Evolutionary conservation across 2,329 filamentous ascomycete genomes (phyloP), one percentile per base, ranked within the genome.

Genomic region (Thermothelomyces thermophilus): DNA sequence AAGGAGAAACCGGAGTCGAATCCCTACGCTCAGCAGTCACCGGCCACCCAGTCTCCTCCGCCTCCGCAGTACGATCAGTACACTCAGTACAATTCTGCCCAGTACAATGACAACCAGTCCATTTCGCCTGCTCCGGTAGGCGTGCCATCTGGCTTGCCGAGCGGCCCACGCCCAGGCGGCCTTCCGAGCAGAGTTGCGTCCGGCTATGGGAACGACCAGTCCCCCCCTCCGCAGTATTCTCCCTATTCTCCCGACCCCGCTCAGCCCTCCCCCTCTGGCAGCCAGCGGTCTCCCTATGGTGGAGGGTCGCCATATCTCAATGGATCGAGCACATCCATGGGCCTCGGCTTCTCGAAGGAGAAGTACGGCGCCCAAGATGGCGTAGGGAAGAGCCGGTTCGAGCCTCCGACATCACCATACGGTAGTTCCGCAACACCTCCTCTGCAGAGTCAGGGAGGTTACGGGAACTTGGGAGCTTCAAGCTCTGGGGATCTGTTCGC

Each of bases 391-490:
- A 74, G 79, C 22, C 73, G 71, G 55, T 79, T 76, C 58, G 78
- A 76, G 2, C 73, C 68, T 28, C 59, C 63, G 19, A 53, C 62
- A 17, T 60, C 61, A 17, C 61, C 62, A 5, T 62, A 64, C 48
- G 58, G 57, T 11, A 62, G 55, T 54, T 64, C 26, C 63, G 63
- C 34, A 62, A 67, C 51, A 66, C 70, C 58, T 19, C 19, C 54
- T 33, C 43, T 52, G n/a, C 52, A 56, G 17, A 42, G 77, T 11
- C 72, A 75, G 10, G 77, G 78, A 41, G 80, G 80, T 24, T 84
- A 84, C 55, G 81, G 82, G 31, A 79, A 79, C 6, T 67, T 84
- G 50, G 39, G 22, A 2, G 79, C 68, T 51, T 76, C 82, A 3
- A 36, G 41, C 4, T 22, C 22, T 5, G 48, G 42, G 1, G 43